Evolutionary conservation across 441 rosid species (phyloP), one percentile per base, ranked within the genome.

Genomic region (Syzygium malaccense): DNA sequence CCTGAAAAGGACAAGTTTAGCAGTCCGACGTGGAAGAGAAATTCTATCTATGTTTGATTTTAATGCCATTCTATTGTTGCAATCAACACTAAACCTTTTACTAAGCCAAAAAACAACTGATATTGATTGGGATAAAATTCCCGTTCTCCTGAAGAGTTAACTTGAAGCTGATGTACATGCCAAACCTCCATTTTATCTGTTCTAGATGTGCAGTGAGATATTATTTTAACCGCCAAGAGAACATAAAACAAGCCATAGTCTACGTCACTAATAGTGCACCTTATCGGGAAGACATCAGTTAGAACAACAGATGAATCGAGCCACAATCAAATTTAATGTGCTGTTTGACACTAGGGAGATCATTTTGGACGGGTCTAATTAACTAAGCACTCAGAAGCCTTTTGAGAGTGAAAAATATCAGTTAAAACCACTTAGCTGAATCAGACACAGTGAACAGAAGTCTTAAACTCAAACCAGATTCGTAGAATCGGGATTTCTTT

Each of bases 191-290:
- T 62, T 62, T 14, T 62, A 62, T 14, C 68, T 3, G 19, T 62
- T 28, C 7, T 13, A 13, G 68, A 14, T n/a, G n/a, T n/a, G 33
- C 68, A 62, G 0, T 62, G 4, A 62, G 0, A 62, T 62, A 15
- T 62, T 28, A 14, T 6, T 14, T 62, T 62, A 6, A 32, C 68
- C 15, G 32, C 19, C 33, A 62, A n/a, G 33, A 62, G 33, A 62
- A 62, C 33, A 60, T 28, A 6, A n/a, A n/a, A 62, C 68, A 62
- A 62, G 33, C 33, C 33, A 62, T n/a, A 26, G 32, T 62, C 33
- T n/a, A 62, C 0, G 2, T 62, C 68, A 62, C 68, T 62, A 62
- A 0, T 3, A 0, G 10, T 28, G 19, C 33, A 3, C 1, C 68
- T 5, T 7, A 28, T n/a, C n/a, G 68, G 68, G 68, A n/a, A n/a